Percentiles rank a stretch among this genome's conserved stretches.
Evolutionary conservation across 306 rosid genomes (phyloP).

Genomic region (Gynostemma pentaphyllum): DNA sequence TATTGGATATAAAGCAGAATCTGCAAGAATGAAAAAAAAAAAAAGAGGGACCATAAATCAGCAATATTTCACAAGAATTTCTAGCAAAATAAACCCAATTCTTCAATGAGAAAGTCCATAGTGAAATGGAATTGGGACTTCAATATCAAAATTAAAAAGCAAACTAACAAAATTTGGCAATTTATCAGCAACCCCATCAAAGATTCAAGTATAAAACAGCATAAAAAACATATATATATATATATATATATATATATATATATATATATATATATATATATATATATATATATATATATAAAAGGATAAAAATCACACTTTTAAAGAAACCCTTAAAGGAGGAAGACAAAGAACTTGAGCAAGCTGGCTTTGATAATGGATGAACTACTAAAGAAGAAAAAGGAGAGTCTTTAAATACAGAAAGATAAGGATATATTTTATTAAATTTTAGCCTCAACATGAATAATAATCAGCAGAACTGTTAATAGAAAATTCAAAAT

Average conservation of each 20-base stretch:
- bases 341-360: neutral
- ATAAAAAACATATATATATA: too few species aligned
- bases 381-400: neutral
- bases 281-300: too few species aligned
- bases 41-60: neutral
- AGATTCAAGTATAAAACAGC: neutral
- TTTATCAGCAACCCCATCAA: neutral
- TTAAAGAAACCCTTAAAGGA: neutral
- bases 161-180: neutral
- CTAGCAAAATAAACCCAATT: neutral
- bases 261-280: too few species aligned
- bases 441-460: neutral
- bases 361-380: neutral
- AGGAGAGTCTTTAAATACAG: neutral
- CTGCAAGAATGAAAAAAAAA: constrained; percentile 5
- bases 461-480: neutral
- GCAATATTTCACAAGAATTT: neutral
- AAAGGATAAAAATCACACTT: neutral
- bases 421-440: neutral
- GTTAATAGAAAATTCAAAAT: neutral
- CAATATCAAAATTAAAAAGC: neutral
- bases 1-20: neutral
- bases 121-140: neutral
- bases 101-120: neutral
- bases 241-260: too few species aligned